Conservation (phyloP, 257 asterid genomes). For the Nicotiana tabacum region DNA sequence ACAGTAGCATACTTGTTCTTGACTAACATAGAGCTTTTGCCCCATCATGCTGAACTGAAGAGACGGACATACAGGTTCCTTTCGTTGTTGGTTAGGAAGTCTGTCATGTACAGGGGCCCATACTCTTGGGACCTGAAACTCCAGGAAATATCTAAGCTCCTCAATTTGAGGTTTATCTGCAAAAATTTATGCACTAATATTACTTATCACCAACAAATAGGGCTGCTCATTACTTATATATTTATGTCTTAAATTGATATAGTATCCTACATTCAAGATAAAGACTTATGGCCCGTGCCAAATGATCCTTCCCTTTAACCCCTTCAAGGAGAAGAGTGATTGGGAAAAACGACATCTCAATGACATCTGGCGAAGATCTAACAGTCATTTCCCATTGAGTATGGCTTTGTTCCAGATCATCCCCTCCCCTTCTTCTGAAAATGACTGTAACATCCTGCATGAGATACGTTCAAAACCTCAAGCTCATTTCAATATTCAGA, state of each 20-base stretch:
- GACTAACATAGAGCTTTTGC: slow-evolving; percentile 76
- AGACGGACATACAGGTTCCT: slow-evolving; percentile 80
- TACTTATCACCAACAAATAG: background rate
- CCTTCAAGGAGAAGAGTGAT: slow-evolving; percentile 72
- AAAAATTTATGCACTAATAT: slow-evolving; percentile 7
- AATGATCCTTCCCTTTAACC: slow-evolving; percentile 55
- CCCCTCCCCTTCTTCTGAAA: slow-evolving; percentile 89
- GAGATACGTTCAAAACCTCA: slow-evolving; percentile 9
- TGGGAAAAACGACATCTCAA: slow-evolving; percentile 73
- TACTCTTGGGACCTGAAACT: slow-evolving; percentile 70
- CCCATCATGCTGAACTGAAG: slow-evolving; percentile 93
- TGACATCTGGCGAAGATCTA: slow-evolving; percentile 74
- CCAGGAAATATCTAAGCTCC: slow-evolving; percentile 77
- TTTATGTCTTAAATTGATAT: background rate
- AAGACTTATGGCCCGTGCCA: slow-evolving; percentile 64
- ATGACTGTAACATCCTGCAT: slow-evolving; percentile 80
- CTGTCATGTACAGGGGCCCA: slow-evolving; percentile 77
- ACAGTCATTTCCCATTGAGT: slow-evolving; percentile 66
- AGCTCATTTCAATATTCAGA: background rate
- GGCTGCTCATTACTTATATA: background rate
- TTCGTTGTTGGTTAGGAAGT: slow-evolving; percentile 71
- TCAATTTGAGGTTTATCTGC: slow-evolving; percentile 90
- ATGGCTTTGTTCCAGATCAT: slow-evolving; percentile 83
- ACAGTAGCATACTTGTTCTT: slow-evolving; percentile 55
- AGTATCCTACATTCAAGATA: slow-evolving; percentile 66